Base-by-base conservation (phyloP, 495 filamentous ascomycete species). In the Hyaloscypha variabilis region DNA sequence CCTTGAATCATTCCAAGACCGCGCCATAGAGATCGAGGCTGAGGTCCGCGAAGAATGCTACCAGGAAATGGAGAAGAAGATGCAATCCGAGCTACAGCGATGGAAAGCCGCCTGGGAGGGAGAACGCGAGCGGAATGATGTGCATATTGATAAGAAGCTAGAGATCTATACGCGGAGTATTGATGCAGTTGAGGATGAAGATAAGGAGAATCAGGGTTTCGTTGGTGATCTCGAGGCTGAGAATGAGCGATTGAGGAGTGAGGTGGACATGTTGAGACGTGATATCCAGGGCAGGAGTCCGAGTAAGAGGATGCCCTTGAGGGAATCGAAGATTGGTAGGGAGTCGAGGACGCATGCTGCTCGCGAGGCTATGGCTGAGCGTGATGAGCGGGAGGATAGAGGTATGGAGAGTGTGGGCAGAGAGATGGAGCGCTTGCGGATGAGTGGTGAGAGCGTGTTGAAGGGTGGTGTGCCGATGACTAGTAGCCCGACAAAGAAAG, bases 41-140 rank as follows among this genome's bases (percentile, higher is more conserved):
- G 88, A 90, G 14, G 85, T 97, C 42, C 88, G 95, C n/a, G 95
- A 97, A 72, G 94, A 97, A 68, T 91, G 92, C 67, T 92, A 86
- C 72, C 78, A 77, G 2, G 95, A 97, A 74, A 95, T 96, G 82
- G 95, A 99, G 71, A 83, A 81, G 59, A 83, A 83, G 39, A 78
- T 96, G 52, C 87, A 88, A 65, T 78, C 85, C 25, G 92, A 96
- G 71, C 85, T 91, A 76, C 81, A 81, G 30, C 81, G 90, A 23
- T 97, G 91, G 91, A 87, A 91, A 68, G 86, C 79, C 17, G 88
- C 87, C 19, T 85, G 89, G 81, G 88, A 88, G 31, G 85, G 78
- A 17, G 90, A 97, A 75, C 83, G 88, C 70, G 90, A 92, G 61
- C 79, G 85, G 28, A 77, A 77, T n/a, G 91, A 96, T 49, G 92